phyloP scores from a whole-genome alignment of 1,139 yeast genomes.

The Debaryomycetaceae sp. region DNA sequence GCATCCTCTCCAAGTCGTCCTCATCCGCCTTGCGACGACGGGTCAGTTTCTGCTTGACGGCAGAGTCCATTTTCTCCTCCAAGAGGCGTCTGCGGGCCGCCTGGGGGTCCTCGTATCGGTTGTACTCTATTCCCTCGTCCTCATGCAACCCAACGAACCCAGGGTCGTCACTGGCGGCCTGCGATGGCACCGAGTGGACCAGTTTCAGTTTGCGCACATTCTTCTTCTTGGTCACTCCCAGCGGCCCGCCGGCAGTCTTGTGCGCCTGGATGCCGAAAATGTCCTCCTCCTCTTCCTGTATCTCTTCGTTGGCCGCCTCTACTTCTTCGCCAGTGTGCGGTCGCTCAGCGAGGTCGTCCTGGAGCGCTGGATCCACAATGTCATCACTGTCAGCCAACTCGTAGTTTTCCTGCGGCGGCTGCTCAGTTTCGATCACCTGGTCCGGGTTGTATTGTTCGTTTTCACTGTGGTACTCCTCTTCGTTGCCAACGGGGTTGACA shows the following conservation, averaged over 20 bases:
- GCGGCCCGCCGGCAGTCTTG: conserved; percentile 16
- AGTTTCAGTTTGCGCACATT: conserved; percentile 27
- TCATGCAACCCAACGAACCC: conserved; percentile 13
- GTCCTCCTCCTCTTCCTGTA: conserved; percentile 22
- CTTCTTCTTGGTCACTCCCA: conserved; percentile 36
- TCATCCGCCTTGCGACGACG: conserved; percentile 68
- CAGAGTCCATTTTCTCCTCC: conserved; percentile 77
- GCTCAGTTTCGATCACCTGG: no score
- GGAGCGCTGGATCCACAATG: conserved; percentile 12
- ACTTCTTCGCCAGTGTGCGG: conserved; percentile 18
- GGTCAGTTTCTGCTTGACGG: conserved; percentile 62
- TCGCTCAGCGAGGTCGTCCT: no score
- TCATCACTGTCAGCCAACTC: conserved; percentile 11
- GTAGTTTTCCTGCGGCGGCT: conserved; percentile 11
- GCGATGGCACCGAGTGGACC: conserved; percentile 10
- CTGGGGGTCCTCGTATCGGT: conserved; percentile 47
- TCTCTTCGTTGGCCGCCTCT: conserved; percentile 10
- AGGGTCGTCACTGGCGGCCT: conserved; percentile 10
- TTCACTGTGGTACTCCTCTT: conserved; percentile 6
- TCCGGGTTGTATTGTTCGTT: conserved; percentile 10
- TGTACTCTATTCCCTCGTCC: conserved; percentile 13
- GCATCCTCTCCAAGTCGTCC: conserved; percentile 90
- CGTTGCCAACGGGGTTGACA: conserved; percentile 7
- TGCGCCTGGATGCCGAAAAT: conserved; percentile 31
- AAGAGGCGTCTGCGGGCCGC: conserved; percentile 66